These are phyloP conservation scores for Coniosporium apollinis DNA, from an alignment of 495 filamentous ascomycete genomes.

Conservation along the genomic window DNA sequence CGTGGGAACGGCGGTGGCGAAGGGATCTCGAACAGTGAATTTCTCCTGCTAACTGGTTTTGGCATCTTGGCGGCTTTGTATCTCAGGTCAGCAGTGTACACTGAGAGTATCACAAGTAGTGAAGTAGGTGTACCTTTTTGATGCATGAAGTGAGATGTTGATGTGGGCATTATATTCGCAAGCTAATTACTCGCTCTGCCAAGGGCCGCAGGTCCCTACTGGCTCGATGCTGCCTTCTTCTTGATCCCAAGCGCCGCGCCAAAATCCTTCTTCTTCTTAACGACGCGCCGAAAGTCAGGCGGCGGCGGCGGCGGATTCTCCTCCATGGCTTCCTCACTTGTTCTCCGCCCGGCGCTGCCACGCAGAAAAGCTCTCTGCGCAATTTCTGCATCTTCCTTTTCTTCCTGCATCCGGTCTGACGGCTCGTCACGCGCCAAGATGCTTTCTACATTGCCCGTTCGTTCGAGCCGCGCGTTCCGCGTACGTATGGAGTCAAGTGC, in stretches of 20 bases:
- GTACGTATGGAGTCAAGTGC: constrained; percentile 88
- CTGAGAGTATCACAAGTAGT: too few species aligned
- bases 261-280: constrained; percentile 73
- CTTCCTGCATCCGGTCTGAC: constrained; percentile 42
- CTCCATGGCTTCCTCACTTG: constrained; percentile 25
- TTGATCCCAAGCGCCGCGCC: constrained; percentile 68
- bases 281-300: constrained; percentile 55
- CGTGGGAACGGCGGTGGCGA: too few species aligned
- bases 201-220: too few species aligned
- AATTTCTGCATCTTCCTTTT: constrained; percentile 74
- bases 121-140: too few species aligned
- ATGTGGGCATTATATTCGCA: too few species aligned
- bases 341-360: constrained; percentile 39
- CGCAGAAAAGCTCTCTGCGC: constrained; percentile 66
- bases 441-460: constrained; percentile 43
- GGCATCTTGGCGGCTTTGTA: too few species aligned
- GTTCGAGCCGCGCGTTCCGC: constrained; percentile 72
- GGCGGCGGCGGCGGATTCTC: constrained; percentile 28
- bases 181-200: too few species aligned
- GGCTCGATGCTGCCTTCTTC: too few species aligned
- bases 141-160: too few species aligned
- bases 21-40: too few species aligned
- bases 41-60: too few species aligned
- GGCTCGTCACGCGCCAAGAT: constrained; percentile 29
- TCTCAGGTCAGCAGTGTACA: too few species aligned